Evolutionary conservation across 2,329 filamentous ascomycete species (phyloP).

Genomic region (Didymella segeticola): DNA sequence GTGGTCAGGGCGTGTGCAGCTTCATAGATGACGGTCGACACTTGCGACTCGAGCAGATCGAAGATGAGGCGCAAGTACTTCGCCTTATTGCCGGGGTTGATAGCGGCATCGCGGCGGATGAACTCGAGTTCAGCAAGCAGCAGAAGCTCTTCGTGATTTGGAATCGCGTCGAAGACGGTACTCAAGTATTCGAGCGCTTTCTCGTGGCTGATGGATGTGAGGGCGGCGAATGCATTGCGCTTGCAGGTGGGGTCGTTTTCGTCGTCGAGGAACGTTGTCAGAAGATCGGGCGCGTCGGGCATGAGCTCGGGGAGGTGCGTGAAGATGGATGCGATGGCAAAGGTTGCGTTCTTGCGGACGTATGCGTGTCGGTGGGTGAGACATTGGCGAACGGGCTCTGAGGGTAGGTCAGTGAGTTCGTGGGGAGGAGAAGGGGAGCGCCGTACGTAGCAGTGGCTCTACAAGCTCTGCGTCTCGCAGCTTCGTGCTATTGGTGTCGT

Average conservation of each 20-base stretch:
- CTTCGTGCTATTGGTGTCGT: conserved; percentile 67
- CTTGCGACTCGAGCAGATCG: conserved; percentile 89
- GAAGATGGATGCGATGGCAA: conserved; percentile 91
- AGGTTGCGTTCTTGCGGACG: conserved; percentile 97
- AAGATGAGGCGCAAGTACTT: conserved; percentile 94
- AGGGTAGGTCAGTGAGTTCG: conserved; percentile 16
- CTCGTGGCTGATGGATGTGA: conserved; percentile 90
- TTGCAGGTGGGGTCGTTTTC: conserved; percentile 97
- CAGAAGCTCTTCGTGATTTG: conserved; percentile 91
- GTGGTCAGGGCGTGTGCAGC: conserved; percentile 93
- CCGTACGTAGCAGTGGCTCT: conserved; percentile 79
- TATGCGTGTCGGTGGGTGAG: conserved; percentile 97
- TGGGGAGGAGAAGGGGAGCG: background rate
- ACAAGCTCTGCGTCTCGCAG: conserved; percentile 94
- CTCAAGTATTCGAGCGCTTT: conserved; percentile 88
- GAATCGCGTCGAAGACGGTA: conserved; percentile 88
- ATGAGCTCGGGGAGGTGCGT: conserved; percentile 90
- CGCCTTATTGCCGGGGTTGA: conserved; percentile 94
- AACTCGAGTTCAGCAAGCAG: conserved; percentile 96
- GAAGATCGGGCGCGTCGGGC: conserved; percentile 91
- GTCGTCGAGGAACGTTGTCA: conserved; percentile 84
- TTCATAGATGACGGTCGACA: conserved; percentile 96
- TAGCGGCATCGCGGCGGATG: conserved; percentile 94
- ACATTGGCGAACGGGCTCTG: conserved; percentile 82
- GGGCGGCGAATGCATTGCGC: conserved; percentile 92